phyloP scores from a whole-genome alignment of 176 grass and related monocot genomes.

The Areca catechu region DNA sequence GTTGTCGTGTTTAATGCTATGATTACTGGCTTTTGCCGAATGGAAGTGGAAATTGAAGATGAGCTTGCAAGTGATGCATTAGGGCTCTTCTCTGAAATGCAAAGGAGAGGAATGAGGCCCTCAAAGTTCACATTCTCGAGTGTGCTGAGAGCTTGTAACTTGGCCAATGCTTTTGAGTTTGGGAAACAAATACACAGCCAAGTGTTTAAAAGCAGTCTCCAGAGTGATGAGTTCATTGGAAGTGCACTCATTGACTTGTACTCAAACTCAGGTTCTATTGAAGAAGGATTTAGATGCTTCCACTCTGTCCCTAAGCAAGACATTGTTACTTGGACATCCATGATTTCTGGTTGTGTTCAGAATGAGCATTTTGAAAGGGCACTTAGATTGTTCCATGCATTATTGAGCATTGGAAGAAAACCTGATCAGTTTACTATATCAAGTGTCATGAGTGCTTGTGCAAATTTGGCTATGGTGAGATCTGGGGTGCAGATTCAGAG shows the following conservation, averaged over 20 bases:
- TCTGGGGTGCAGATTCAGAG: constrained; percentile 56
- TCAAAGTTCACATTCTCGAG: constrained; percentile 67
- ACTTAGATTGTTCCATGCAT: constrained; percentile 42
- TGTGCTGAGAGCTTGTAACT: constrained; percentile 30
- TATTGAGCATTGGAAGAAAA: constrained; percentile 32
- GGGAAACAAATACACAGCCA: constrained; percentile 64
- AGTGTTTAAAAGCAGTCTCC: constrained; percentile 33
- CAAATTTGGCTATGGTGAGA: constrained; percentile 50
- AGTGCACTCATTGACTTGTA: constrained; percentile 66
- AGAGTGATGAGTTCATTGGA: constrained; percentile 48
- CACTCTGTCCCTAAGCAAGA: constrained; percentile 36
- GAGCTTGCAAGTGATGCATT: constrained; percentile 24
- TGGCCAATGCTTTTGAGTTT: constrained; percentile 30
- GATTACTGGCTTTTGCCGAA: constrained; percentile 44
- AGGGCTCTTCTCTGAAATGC: constrained; percentile 41
- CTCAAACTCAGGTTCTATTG: constrained; percentile 30
- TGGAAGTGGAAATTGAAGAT: constrained; percentile 17
- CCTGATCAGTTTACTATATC: constrained; percentile 61
- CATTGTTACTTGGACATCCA: constrained; percentile 64
- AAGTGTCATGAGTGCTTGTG: constrained; percentile 55
- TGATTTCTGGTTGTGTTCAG: constrained; percentile 57
- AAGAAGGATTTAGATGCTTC: constrained; percentile 61
- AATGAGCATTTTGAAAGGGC: constrained; percentile 46
- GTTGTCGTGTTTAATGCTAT: constrained; percentile 68
- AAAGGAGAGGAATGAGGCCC: constrained; percentile 43